phyloP scores from a whole-genome alignment of 805 yeast species.

The Sugiyamaella qingdaonensis region DNA sequence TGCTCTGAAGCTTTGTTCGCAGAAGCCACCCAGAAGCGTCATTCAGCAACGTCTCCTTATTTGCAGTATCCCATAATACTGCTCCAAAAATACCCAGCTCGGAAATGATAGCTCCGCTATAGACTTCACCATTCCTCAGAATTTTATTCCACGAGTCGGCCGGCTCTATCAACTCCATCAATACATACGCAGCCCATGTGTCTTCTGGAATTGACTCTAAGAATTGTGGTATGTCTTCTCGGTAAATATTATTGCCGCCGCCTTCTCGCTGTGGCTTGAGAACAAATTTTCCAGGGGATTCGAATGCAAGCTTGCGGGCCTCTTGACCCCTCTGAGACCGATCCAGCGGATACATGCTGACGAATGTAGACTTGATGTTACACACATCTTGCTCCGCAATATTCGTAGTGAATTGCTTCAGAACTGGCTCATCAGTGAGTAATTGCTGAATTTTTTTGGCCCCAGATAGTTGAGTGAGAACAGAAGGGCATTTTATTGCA shows the following conservation, averaged over 20 bases:
- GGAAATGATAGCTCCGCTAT: conserved; percentile 72
- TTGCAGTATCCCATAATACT: conserved; percentile 62
- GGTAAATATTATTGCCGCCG: conserved; percentile 94
- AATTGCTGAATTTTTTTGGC: conserved; percentile 92
- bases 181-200: conserved; percentile 85
- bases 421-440: conserved; percentile 51
- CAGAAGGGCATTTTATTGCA: conserved; percentile 89
- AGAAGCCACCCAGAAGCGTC: conserved; percentile 78
- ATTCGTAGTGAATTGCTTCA: conserved; percentile 41
- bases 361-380: conserved; percentile 60
- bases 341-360: conserved; percentile 83
- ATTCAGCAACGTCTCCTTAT: conserved; percentile 56
- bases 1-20: conserved; percentile 79
- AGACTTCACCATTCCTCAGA: conserved; percentile 58
- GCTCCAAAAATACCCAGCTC: conserved; percentile 93
- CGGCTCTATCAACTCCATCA: conserved; percentile 91
- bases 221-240: conserved; percentile 76
- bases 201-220: conserved; percentile 53
- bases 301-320: conserved; percentile 66
- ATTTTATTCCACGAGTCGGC: conserved; percentile 65
- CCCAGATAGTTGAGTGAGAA: conserved; percentile 86
- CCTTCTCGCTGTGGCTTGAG: conserved; percentile 98
- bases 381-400: conserved; percentile 27
- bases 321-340: conserved; percentile 49
- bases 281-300: conserved; percentile 66